Evolutionary conservation across 2,329 filamentous ascomycete genomes (phyloP), one percentile per base, ranked within the genome.

Genomic region (Aspergillus sp.): DNA sequence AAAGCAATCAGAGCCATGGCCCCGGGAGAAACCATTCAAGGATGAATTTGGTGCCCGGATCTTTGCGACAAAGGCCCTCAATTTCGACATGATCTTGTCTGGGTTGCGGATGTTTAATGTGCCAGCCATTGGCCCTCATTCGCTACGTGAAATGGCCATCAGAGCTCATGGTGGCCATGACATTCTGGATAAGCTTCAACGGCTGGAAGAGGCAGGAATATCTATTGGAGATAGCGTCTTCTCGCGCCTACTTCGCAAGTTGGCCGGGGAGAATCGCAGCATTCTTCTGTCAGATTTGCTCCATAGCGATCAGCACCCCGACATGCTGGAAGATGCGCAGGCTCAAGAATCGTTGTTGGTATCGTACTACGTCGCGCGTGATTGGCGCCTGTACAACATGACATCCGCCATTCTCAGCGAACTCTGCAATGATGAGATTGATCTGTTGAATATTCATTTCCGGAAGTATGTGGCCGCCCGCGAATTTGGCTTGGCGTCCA

Each of bases 21-120:
- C 57, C 3, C 54, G 63, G 17, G 69, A 64, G 33, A 83, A 80
- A 54, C 70, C 72, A 8, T 81, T 84, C 56, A 86, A 82, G 62
- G 89, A 94, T 67, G 72, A 76, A 0, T 80, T 95, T 26, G 87
- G 88, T 16, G 88, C 91, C n/a, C 82, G 86, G 57, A 84, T 90
- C 74, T 92, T 96, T 66, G 91, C 91, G 9, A 88, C 85, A 1
- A 86, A 79, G 52, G 88, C 89, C 68, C 80, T 94, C 19, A 82
- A 86, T 1, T 76, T 91, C 9, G 84, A 92, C 51, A 82, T 87
- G 58, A 83, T 90, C 22, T 83, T 95, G 50, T 82, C 82, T 32
- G 80, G 88, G 6, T 75, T 94, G 16, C 78, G 81, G 51, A 83
- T 88, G 61, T 81, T 95, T 47, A 88, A 88, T 2, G 76, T 95